Percentiles rank a stretch among this genome's conserved stretches.
Conservation (phyloP, 345 rosid species). For the Stellera chamaejasme region DNA sequence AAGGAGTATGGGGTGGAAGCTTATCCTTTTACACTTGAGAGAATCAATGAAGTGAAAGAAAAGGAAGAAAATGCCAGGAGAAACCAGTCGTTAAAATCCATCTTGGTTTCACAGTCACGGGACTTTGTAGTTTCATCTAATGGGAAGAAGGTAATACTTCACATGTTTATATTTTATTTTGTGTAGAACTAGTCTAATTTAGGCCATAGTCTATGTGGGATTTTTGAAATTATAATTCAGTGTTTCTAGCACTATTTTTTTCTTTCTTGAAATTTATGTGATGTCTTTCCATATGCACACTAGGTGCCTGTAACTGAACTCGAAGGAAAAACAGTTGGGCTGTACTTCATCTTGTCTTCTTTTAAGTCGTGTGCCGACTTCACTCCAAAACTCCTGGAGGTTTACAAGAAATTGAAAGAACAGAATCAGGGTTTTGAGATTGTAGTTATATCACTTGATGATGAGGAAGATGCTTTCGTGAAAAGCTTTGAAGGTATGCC, state of each 20-base stretch:
- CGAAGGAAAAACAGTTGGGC: conserved; percentile 57
- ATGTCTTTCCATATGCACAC: background rate
- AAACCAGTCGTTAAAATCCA: conserved; percentile 48
- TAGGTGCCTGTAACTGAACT: conserved; percentile 56
- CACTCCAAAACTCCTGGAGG: conserved; percentile 40
- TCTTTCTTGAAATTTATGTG: background rate
- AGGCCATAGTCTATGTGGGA: background rate
- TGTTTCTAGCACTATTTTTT: background rate
- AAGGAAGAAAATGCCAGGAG: conserved; percentile 44
- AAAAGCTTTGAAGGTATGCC: conserved; percentile 42
- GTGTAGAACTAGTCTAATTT: too few species aligned
- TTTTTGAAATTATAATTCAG: background rate
- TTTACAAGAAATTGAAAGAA: conserved; percentile 42
- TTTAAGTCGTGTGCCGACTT: conserved; percentile 28
- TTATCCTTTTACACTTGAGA: conserved; percentile 59
- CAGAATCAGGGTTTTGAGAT: conserved; percentile 51
- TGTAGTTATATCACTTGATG: conserved; percentile 51
- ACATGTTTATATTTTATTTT: background rate
- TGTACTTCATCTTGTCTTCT: conserved; percentile 37
- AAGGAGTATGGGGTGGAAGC: conserved; percentile 55
- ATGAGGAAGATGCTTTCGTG: conserved; percentile 45
- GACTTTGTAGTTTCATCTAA: conserved; percentile 49
- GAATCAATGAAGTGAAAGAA: conserved; percentile 52
- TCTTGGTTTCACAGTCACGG: conserved; percentile 42
- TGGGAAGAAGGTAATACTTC: conserved; percentile 37